Percentiles rank a stretch among this genome's conserved stretches.
Evolutionary conservation across 345 rosid genomes (phyloP).

Genomic region (Citrus unshiu): DNA sequence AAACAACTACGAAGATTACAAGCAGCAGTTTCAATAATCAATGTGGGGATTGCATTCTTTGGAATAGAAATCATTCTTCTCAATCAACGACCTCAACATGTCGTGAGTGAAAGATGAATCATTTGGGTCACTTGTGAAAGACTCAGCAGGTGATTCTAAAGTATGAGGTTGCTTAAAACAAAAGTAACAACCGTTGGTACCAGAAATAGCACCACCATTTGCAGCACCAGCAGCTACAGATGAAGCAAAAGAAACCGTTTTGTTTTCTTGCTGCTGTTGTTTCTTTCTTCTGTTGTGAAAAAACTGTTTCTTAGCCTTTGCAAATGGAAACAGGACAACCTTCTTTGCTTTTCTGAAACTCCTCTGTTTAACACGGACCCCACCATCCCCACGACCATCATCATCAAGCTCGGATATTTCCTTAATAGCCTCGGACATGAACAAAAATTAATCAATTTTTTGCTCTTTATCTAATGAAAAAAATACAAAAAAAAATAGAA

Average conservation of each 20-base stretch:
- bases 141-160: conserved; percentile 35
- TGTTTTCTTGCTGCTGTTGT: not conserved
- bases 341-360: conserved; percentile 12
- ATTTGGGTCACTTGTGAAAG: conserved; percentile 46
- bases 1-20: not conserved
- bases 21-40: not conserved
- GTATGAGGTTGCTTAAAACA: conserved; percentile 35
- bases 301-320: conserved; percentile 13
- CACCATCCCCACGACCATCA: not conserved
- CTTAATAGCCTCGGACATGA: conserved; percentile 18
- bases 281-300: not conserved
- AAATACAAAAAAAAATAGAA: not conserved
- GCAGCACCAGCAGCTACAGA: not conserved
- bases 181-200: conserved; percentile 16
- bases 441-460: not conserved
- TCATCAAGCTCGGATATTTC: not conserved
- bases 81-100: conserved; percentile 43
- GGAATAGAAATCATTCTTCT: conserved; percentile 50
- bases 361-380: not conserved
- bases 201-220: not conserved
- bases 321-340: conserved; percentile 14
- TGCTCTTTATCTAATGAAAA: not conserved
- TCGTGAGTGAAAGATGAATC: conserved; percentile 36
- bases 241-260: not conserved
- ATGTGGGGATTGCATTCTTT: conserved; percentile 48